These are phyloP conservation scores for Hyaloscypha variabilis DNA, from an alignment of 495 filamentous ascomycete genomes.

Conservation along the genomic window DNA sequence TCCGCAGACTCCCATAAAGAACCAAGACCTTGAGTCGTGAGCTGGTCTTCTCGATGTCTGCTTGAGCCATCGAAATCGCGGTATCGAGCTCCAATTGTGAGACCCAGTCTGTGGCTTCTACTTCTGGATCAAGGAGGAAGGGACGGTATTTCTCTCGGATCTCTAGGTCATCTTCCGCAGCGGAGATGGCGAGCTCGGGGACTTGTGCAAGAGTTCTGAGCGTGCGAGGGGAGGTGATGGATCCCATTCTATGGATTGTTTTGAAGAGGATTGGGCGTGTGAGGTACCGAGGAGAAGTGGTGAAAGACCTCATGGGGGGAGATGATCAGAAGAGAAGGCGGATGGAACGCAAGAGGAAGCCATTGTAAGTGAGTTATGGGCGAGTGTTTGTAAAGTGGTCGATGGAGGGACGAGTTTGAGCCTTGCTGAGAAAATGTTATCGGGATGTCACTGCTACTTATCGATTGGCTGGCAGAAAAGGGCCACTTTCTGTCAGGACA, in stretches of 20 bases:
- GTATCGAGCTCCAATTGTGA: slow-evolving; percentile 58
- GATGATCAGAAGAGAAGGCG: neutral
- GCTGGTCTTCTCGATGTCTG: slow-evolving; percentile 42
- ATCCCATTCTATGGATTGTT: slow-evolving; percentile 19
- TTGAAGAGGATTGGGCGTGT: slow-evolving; percentile 4
- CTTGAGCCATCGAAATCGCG: slow-evolving; percentile 51
- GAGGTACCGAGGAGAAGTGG: neutral
- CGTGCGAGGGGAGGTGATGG: slow-evolving; percentile 5
- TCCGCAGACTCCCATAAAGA: slow-evolving; percentile 63
- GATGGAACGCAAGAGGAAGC: neutral
- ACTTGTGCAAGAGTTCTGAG: slow-evolving; percentile 20
- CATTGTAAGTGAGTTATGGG: neutral
- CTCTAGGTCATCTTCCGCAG: slow-evolving; percentile 47
- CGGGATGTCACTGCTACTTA: slow-evolving; percentile 24
- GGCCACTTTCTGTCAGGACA: neutral
- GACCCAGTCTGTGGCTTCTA: slow-evolving; percentile 53
- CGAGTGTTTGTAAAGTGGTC: neutral
- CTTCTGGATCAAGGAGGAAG: slow-evolving; percentile 49
- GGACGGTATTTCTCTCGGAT: slow-evolving; percentile 60
- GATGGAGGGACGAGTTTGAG: neutral
- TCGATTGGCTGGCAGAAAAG: slow-evolving; percentile 14
- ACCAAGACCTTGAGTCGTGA: slow-evolving; percentile 62
- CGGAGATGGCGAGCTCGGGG: slow-evolving; percentile 44
- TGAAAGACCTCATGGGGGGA: slow-evolving; percentile 22
- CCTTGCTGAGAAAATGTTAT: slow-evolving; percentile 5